A percentile compares a stretch with the other conserved stretches of the same genome.
These are phyloP conservation scores for Mayamaea pseudoterrestris DNA, from an alignment of 108 stramenopile species.

Conservation along the genomic window DNA sequence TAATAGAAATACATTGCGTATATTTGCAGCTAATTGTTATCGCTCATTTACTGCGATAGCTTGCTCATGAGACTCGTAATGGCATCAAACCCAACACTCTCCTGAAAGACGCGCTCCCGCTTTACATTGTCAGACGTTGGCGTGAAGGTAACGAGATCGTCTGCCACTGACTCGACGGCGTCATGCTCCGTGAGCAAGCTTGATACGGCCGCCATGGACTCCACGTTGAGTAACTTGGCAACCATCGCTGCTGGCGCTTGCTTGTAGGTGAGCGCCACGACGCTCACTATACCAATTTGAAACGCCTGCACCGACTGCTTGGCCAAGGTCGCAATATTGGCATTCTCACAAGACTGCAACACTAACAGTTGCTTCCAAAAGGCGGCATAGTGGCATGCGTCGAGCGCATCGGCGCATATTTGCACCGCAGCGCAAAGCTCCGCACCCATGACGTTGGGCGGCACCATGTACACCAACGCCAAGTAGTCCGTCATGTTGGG, in stretches of 20 bases:
- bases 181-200: constrained; percentile 14
- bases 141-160: constrained; percentile 39
- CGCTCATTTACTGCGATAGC: constrained; percentile 17
- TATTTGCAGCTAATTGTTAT: background rate
- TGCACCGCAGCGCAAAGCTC: constrained; percentile 56
- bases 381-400: constrained; percentile 60
- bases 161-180: constrained; percentile 31
- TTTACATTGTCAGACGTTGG: constrained; percentile 64
- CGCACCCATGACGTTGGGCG: constrained; percentile 35
- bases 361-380: constrained; percentile 58
- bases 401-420: constrained; percentile 42
- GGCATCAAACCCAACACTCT: constrained; percentile 27
- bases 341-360: constrained; percentile 26
- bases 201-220: constrained; percentile 21
- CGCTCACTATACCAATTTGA: constrained; percentile 37
- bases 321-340: constrained; percentile 27
- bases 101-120: constrained; percentile 49
- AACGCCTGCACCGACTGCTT: constrained; percentile 24
- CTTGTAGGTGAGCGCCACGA: constrained; percentile 54
- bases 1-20: background rate
- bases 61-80: constrained; percentile 34
- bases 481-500: constrained; percentile 50
- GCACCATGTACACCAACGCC: constrained; percentile 60
- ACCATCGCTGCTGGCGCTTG: constrained; percentile 41
- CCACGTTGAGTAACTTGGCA: constrained; percentile 36